These are phyloP conservation scores for Neopestalotiopsis sp. DNA, from an alignment of 2,329 filamentous ascomycete species.

Conservation along the genomic window DNA sequence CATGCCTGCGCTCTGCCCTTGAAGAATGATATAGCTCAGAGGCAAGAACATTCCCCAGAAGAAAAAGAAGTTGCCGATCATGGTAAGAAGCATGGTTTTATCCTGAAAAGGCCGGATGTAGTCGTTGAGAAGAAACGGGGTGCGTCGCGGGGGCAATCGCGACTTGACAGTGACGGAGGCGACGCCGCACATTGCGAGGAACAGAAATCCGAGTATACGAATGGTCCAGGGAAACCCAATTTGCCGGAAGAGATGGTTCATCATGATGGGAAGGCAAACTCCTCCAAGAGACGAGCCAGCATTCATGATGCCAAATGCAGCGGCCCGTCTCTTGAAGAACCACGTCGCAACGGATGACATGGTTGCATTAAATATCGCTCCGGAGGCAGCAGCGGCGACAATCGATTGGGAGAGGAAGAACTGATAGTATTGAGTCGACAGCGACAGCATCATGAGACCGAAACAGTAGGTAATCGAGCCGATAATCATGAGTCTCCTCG, in stretches of 20 bases:
- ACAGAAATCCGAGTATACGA: constrained; percentile 42
- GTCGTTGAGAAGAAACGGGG: constrained; percentile 50
- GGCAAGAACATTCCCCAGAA: constrained; percentile 61
- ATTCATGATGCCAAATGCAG: constrained; percentile 53
- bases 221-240: constrained; percentile 48
- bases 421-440: constrained; percentile 48
- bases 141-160: constrained; percentile 39
- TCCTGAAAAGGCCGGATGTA: constrained; percentile 55
- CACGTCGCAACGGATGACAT: constrained; percentile 46
- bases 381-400: constrained; percentile 38
- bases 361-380: constrained; percentile 42
- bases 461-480: constrained; percentile 65
- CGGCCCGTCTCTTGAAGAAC: constrained; percentile 52
- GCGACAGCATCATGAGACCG: constrained; percentile 66
- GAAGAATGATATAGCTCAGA: constrained; percentile 53
- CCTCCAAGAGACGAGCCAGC: constrained; percentile 57
- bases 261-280: constrained; percentile 62
- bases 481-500: constrained; percentile 55
- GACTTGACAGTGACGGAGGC: constrained; percentile 39
- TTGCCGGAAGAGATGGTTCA: constrained; percentile 54
- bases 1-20: constrained; percentile 55
- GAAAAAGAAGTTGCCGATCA: constrained; percentile 58
- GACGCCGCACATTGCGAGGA: constrained; percentile 39
- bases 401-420: constrained; percentile 45
- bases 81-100: constrained; percentile 47